Conservation (phyloP, 805 yeast genomes). For the Saccharomycopsis microspora region DNA sequence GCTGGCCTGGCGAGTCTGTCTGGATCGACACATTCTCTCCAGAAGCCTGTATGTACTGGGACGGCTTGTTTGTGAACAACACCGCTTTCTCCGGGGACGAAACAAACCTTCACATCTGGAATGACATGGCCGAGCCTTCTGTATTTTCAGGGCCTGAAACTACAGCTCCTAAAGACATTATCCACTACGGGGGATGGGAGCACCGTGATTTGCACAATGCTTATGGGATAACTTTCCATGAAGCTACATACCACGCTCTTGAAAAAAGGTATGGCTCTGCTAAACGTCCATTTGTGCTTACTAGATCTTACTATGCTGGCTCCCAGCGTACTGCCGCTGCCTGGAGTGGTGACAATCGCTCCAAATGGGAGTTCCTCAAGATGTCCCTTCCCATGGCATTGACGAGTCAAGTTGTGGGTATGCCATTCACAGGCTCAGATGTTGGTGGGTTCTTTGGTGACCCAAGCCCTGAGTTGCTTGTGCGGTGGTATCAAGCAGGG, state of each 20-base stretch:
- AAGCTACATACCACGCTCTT: slow-evolving; percentile 66
- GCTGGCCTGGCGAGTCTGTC: slow-evolving; percentile 96
- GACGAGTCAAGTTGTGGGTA: slow-evolving; percentile 70
- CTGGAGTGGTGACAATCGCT: slow-evolving; percentile 98
- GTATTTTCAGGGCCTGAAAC: slow-evolving; percentile 94
- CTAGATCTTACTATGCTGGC: slow-evolving; percentile 83
- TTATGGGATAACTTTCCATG: slow-evolving; percentile 71
- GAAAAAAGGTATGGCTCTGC: slow-evolving; percentile 31
- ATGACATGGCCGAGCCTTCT: slow-evolving; percentile 97
- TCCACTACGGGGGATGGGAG: slow-evolving; percentile 77
- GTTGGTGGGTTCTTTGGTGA: slow-evolving; percentile 95
- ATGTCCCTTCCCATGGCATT: slow-evolving; percentile 81
- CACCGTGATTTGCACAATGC: slow-evolving; percentile 86
- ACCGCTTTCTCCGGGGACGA: slow-evolving; percentile 35
- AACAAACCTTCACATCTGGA: slow-evolving; percentile 78
- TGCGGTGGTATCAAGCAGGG: slow-evolving; percentile 95
- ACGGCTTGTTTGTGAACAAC: slow-evolving; percentile 35
- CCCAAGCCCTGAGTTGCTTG: slow-evolving; percentile 68
- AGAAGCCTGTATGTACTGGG: slow-evolving; percentile 50
- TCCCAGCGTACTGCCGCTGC: slow-evolving; percentile 85
- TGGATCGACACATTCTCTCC: slow-evolving; percentile 88
- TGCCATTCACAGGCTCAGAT: slow-evolving; percentile 93
- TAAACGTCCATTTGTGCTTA: slow-evolving; percentile 76
- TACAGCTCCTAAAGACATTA: slow-evolving; percentile 66
- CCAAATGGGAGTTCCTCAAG: slow-evolving; percentile 80